A percentile compares a stretch with the other conserved stretches of the same genome.
phyloP scores from a whole-genome alignment of 768 basidiomycete genomes.

The Pleurotus ostreatus region DNA sequence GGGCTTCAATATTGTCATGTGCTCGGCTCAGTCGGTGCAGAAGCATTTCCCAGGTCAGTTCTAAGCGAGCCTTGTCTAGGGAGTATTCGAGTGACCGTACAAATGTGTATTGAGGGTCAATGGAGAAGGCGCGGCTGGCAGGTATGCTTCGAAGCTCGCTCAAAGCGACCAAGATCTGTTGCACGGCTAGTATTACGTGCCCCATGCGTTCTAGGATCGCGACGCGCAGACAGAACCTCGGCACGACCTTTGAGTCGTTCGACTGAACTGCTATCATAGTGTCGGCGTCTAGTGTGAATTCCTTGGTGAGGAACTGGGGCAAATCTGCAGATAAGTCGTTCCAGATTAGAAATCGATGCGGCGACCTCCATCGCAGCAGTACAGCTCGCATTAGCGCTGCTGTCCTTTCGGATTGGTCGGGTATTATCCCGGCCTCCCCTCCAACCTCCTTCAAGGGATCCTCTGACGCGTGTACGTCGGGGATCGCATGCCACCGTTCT shows the following conservation, averaged over 20 bases:
- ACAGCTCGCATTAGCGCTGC: neutral
- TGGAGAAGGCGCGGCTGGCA: neutral
- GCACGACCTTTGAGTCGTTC: neutral
- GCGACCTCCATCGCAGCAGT: conserved; percentile 8
- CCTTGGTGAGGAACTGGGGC: neutral
- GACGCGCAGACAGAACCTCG: neutral
- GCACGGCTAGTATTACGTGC: neutral
- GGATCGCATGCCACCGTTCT: conserved; percentile 1
- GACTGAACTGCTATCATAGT: too few relatives aligned
- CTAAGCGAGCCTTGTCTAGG: too few relatives aligned
- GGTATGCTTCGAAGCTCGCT: neutral
- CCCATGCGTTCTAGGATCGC: neutral
- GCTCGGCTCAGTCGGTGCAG: neutral
- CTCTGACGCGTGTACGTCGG: neutral
- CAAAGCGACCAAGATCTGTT: neutral
- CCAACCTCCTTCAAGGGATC: conserved; percentile 7
- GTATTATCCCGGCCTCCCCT: neutral
- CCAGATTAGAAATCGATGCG: neutral
- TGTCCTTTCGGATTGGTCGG: conserved; percentile 1
- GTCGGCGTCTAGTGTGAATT: neutral
- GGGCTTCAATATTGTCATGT: neutral
- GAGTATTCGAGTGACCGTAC: neutral
- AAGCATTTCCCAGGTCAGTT: neutral
- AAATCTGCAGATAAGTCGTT: neutral
- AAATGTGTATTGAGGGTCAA: neutral